A percentile compares a stretch with the other conserved stretches of the same genome.
Conservation (phyloP, 192 early-diverging fungal genomes). For the Coemansia asiatica region DNA sequence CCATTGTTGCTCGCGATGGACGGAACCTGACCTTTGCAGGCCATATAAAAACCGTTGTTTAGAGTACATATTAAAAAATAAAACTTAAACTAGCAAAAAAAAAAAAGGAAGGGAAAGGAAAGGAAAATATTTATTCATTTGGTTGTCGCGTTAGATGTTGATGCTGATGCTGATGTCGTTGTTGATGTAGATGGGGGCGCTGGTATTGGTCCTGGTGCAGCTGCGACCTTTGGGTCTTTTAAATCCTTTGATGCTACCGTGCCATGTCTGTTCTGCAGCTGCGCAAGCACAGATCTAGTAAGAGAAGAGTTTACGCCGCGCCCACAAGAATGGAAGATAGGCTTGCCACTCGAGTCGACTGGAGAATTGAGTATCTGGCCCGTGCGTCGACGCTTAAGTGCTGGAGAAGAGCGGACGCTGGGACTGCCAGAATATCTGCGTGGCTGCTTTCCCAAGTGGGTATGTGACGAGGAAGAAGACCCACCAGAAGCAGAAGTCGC, state of each 20-base stretch:
- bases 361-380: slow-evolving; percentile 15
- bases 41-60: slow-evolving; percentile 15
- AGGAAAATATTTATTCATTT: neutral
- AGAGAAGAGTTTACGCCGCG: slow-evolving; percentile 56
- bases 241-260: neutral
- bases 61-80: too few relatives aligned
- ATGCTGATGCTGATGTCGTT: neutral
- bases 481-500: neutral
- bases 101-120: too few relatives aligned
- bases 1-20: slow-evolving; percentile 46
- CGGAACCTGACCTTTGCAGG: slow-evolving; percentile 44
- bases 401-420: neutral
- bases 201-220: neutral
- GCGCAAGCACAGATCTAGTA: slow-evolving; percentile 46
- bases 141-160: slow-evolving; percentile 1
- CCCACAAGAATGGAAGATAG: slow-evolving; percentile 46
- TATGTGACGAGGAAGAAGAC: too few relatives aligned
- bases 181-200: too few relatives aligned
- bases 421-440: slow-evolving; percentile 7
- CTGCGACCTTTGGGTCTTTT: neutral
- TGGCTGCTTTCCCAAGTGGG: neutral
- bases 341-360: slow-evolving; percentile 33
- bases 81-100: neutral
- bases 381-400: slow-evolving; percentile 15
- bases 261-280: slow-evolving; percentile 34